Evolutionary conservation across 176 grass and related monocot species (phyloP).

Genomic region (Hyparrhenia diplandra): DNA sequence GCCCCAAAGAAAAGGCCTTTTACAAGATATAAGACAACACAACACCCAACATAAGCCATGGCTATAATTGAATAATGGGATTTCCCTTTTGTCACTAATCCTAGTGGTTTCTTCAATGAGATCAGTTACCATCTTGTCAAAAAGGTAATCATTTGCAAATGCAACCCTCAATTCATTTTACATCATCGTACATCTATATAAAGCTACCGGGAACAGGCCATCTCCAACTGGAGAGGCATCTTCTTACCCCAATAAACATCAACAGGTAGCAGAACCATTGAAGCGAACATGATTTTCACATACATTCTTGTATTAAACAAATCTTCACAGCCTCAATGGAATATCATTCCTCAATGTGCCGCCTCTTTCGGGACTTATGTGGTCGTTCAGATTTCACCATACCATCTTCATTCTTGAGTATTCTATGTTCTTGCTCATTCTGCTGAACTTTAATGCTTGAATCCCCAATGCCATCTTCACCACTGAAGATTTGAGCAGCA

Average conservation of each 20-base stretch:
- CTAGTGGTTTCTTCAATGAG: neutral
- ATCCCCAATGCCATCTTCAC: slow-evolving; percentile 12
- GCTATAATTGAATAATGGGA: neutral
- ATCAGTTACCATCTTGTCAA: neutral
- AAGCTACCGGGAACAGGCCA: neutral
- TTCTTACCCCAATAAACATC: neutral
- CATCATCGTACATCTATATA: neutral
- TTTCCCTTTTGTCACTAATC: neutral
- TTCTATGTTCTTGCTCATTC: slow-evolving; percentile 18
- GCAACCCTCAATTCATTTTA: neutral
- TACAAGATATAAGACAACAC: neutral
- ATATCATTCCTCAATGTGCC: slow-evolving; percentile 18
- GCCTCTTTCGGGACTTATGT: slow-evolving; percentile 41
- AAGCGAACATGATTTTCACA: no score
- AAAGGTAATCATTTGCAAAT: neutral
- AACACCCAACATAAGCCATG: neutral
- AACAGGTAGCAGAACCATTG: no score
- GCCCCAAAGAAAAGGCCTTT: neutral
- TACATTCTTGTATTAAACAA: neutral
- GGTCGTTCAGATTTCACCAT: slow-evolving; percentile 15
- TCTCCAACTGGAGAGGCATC: neutral
- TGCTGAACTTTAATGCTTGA: slow-evolving; percentile 8
- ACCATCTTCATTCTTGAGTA: neutral
- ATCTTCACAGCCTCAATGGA: neutral
- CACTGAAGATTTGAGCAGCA: slow-evolving; percentile 30